Evolutionary conservation across 805 yeast genomes (phyloP).

Genomic region (Limtongia smithiae): DNA sequence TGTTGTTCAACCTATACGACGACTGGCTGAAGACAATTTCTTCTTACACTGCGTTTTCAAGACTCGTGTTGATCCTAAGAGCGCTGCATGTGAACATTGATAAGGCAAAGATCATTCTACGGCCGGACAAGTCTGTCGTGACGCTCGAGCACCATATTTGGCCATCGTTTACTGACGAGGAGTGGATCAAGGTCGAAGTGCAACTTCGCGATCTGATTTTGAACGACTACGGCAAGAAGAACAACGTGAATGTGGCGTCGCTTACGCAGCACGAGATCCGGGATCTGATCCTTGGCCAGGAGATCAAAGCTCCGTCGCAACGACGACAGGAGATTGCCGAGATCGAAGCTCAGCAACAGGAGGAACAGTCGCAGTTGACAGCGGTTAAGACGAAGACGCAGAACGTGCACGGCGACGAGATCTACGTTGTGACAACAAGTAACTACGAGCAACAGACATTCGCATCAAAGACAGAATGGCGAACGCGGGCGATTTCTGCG

Average conservation of each 20-base stretch:
- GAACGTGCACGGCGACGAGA: constrained; percentile 94
- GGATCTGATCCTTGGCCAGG: constrained; percentile 92
- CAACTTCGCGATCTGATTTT: constrained; percentile 84
- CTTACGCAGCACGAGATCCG: constrained; percentile 91
- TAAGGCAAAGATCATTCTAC: constrained; percentile 65
- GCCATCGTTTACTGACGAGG: constrained; percentile 86
- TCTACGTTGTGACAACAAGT: constrained; percentile 87
- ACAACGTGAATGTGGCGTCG: constrained; percentile 79
- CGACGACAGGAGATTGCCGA: constrained; percentile 81
- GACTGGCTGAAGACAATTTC: constrained; percentile 86
- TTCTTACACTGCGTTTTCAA: constrained; percentile 88
- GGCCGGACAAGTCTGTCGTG: constrained; percentile 66
- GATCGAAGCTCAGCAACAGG: constrained; percentile 47
- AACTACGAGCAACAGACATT: constrained; percentile 82
- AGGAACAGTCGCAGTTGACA: constrained; percentile 50
- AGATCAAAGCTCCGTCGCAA: constrained; percentile 82
- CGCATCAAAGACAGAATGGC: constrained; percentile 85
- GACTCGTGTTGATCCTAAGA: constrained; percentile 76
- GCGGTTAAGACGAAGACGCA: constrained; percentile 79
- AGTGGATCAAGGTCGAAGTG: constrained; percentile 87
- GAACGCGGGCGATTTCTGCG: constrained; percentile 77
- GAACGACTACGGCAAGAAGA: constrained; percentile 77
- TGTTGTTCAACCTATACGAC: constrained; percentile 83
- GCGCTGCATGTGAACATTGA: constrained; percentile 77
- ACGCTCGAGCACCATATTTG: constrained; percentile 82